Base-by-base conservation (phyloP, 129 eudicot genomes). In the Saussurea involucrata region DNA sequence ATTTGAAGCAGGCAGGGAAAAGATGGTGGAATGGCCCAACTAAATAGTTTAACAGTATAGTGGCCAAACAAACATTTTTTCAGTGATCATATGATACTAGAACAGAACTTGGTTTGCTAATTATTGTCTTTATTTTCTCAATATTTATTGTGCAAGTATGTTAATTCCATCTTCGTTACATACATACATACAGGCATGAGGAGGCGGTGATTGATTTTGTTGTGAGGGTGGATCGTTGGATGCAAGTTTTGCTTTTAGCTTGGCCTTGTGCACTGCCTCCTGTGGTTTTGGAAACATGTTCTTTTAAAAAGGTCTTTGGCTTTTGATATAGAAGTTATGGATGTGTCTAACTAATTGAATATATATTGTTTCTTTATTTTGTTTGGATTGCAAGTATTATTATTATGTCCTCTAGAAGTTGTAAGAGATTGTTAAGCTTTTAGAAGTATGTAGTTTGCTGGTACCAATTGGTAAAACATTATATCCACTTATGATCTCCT, bases 151-250 rank as follows among this genome's bases (percentile, higher is more conserved):
- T 42, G 24, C 6, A 18, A 42, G 17, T 12, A 15, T 60, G 24
- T 33, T 3, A 0, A 18, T 24, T 27, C 65, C 17, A 12, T 33
- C 13, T 37, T 36, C 27, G 18, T 32, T 73, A 58, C n/a, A n/a
- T n/a, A n/a, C n/a, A n/a, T n/a, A n/a, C n/a, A n/a, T n/a, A n/a
- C 76, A 81, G 84, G 84, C 84, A 33, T 81, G 75, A 81, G 84
- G 76, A 8, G n/a, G n/a, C n/a, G 32, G 15, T 9, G 20, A 49
- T 17, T 63, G 80, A 64, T 42, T 44, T 64, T 65, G 72, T 76
- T 24, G 49, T 40, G 83, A 73, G 79, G 79, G 74, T 46, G 74
- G 75, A 11, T 49, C 44, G 36, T 49, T 73, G 73, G 78, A 42
- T 53, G 61, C 61, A 53, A 34, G 74, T 58, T 74, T 64, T 65